Conservation (phyloP, 805 yeast species). For the Kockiozyma suomiensis region DNA sequence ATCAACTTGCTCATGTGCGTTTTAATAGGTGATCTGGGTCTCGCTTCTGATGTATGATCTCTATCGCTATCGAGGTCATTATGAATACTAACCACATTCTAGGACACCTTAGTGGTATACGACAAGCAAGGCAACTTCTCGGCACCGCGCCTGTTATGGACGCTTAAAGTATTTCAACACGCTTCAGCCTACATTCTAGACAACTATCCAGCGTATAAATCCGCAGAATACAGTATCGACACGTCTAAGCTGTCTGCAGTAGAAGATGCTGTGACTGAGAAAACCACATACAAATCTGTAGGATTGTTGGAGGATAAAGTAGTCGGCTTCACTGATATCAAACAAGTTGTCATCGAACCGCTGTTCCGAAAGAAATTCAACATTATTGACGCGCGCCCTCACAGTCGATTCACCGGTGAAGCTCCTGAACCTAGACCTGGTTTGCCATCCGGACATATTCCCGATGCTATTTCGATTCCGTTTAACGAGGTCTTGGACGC, state of each 20-base stretch:
- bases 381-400: conserved; percentile 80
- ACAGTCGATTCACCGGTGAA: conserved; percentile 72
- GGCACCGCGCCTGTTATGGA: conserved; percentile 92
- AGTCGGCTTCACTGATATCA: conserved; percentile 66
- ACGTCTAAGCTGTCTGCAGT: conserved; percentile 24
- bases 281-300: conserved; percentile 35
- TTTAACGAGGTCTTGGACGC: conserved; percentile 61
- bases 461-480: conserved; percentile 77
- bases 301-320: conserved; percentile 53
- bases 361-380: conserved; percentile 36
- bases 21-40: conserved; percentile 56
- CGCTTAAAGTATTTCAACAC: conserved; percentile 79
- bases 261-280: conserved; percentile 23
- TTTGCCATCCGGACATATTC: conserved; percentile 84
- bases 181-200: conserved; percentile 67
- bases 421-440: conserved; percentile 91
- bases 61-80: neutral
- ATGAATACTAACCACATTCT: neutral
- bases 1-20: neutral
- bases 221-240: conserved; percentile 53
- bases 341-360: conserved; percentile 52
- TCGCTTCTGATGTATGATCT: conserved; percentile 41
- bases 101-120: conserved; percentile 73
- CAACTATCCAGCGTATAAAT: conserved; percentile 60
- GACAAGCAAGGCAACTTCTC: conserved; percentile 85